These are phyloP conservation scores for Larix kaempferi DNA, from an alignment of 75 land plant species.

Conservation along the genomic window DNA sequence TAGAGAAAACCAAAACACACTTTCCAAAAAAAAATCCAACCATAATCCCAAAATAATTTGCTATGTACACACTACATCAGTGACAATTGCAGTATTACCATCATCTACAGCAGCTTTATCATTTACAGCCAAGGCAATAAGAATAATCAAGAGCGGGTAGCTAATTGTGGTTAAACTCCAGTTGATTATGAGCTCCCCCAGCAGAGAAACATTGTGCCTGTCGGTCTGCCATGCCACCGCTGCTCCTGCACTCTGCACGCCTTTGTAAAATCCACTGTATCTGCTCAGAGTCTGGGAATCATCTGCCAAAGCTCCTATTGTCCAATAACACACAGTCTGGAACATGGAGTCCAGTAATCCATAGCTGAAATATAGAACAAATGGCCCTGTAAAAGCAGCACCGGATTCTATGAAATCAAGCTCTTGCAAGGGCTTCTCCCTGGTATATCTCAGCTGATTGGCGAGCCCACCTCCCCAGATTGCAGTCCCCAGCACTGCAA, in stretches of 20 bases:
- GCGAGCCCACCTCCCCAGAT: conserved; percentile 90
- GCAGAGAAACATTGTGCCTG: conserved; percentile 28
- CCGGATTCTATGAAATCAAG: conserved; percentile 73
- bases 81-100: too few relatives aligned
- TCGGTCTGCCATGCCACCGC: conserved; percentile 92
- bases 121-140: too few relatives aligned
- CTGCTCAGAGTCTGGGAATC: conserved; percentile 76
- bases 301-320: conserved; percentile 77
- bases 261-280: conserved; percentile 90
- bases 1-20: too few relatives aligned
- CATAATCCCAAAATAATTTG: too few relatives aligned
- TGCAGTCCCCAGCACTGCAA: conserved; percentile 48
- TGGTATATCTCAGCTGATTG: conserved; percentile 50
- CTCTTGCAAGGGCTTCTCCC: conserved; percentile 9
- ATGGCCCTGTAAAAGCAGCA: conserved; percentile 60
- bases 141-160: conserved; percentile 32
- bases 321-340: conserved; percentile 89
- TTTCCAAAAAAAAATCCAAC: too few relatives aligned
- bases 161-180: conserved; percentile 62
- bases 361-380: conserved; percentile 69
- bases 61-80: too few relatives aligned
- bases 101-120: too few relatives aligned
- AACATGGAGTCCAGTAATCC: conserved; percentile 90
- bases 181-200: conserved; percentile 58
- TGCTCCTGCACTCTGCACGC: conserved; percentile 90